Base-by-base conservation (phyloP, 1,139 yeast genomes). In the Pneumocystis murina region DNA sequence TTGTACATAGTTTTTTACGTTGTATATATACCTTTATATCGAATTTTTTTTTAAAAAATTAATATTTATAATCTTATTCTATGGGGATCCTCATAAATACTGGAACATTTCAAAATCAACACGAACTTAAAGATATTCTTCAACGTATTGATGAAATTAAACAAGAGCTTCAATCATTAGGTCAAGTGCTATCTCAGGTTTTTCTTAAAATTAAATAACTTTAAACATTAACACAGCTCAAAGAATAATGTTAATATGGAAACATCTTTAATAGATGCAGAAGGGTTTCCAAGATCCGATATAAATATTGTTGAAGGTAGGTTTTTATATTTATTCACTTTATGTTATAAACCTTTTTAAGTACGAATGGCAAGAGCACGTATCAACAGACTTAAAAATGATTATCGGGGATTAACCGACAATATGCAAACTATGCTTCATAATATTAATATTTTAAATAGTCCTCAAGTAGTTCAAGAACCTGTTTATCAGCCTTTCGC, bases 281-380 rank as follows among this genome's bases (percentile, higher is more conserved):
- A 91, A 70, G 97, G 97, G 48, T 92, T 82, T 69, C 98, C 98
- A 0, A 77, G 97, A 54, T 75, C 79, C 17, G 97, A 92, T 71
- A 80, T 91, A 40, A 96, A 92, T 70, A 87, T 91, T 5, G 83
- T 85, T 3, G 76, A 76, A 64, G 70, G 35, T 33, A 33, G 8
- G 71, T 67, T 59, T 36, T 67, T 14, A 12, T 54, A 20, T 20
- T 5, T 12, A 17, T 57, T 36, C 12, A 36, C 24, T 14, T 17
- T 30, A 20, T 24, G 61, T 59, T 38, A 61, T 43, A 3, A 28
- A 20, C 5, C 40, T 38, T 20, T n/a, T 14, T 60, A 41, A 64
- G 69, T 80, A 54, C 80, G 86, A 54, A 77, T 84, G 1, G 76
- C 94, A 63, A 75, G 96, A 66, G 81, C 84, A 8, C 81, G 80